Evolutionary conservation across 129 eudicot species (phyloP).

Genomic region (Oenanthe sinensis): DNA sequence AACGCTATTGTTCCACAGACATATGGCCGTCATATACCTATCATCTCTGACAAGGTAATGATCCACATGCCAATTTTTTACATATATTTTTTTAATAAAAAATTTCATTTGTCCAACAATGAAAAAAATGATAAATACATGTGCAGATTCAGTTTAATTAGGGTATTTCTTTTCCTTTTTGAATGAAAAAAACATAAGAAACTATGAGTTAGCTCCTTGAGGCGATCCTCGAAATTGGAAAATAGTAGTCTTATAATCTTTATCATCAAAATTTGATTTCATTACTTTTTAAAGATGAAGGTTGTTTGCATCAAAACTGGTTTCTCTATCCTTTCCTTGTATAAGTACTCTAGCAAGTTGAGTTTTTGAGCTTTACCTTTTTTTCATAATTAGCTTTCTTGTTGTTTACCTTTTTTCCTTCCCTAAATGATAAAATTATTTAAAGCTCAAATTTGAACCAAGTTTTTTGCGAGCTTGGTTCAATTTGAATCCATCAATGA

Average conservation of each 20-base stretch:
- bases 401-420: background rate
- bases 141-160: background rate
- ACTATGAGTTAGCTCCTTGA: background rate
- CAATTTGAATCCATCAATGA: too few relatives aligned
- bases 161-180: background rate
- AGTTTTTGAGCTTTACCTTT: background rate
- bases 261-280: background rate
- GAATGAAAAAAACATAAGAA: background rate
- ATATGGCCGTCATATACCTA: conserved; percentile 92
- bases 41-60: conserved; percentile 78
- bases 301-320: background rate
- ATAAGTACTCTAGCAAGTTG: background rate
- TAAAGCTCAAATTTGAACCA: too few relatives aligned
- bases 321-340: background rate
- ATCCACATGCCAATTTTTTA: background rate
- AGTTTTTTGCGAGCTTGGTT: too few relatives aligned
- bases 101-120: background rate
- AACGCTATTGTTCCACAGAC: conserved; percentile 91
- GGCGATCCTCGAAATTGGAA: background rate
- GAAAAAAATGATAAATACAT: background rate
- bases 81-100: background rate
- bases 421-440: background rate
- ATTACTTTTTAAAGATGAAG: background rate
- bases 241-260: background rate
- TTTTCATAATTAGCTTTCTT: background rate